These are phyloP conservation scores for Aspergillus sp. DNA, from an alignment of 2,329 filamentous ascomycete species.

Conservation along the genomic window DNA sequence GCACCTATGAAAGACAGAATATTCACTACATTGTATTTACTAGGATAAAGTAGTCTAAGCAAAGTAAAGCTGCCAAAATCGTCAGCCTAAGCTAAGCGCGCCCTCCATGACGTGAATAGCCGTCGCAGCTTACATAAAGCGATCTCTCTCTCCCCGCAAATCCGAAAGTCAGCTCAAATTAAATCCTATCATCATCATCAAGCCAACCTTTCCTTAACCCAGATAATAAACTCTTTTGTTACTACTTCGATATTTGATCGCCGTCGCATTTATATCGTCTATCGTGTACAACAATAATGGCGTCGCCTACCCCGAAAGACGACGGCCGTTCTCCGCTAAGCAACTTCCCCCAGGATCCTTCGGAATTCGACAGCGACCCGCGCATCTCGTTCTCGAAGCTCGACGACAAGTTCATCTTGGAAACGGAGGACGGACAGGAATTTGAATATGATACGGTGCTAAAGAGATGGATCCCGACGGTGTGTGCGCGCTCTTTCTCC, in stretches of 20 bases:
- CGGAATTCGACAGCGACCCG: slow-evolving; percentile 73
- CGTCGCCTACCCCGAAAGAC: slow-evolving; percentile 25
- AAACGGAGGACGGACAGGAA: slow-evolving; percentile 80
- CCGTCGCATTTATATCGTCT: background rate
- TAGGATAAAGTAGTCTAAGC: background rate
- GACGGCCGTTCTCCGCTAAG: slow-evolving; percentile 16
- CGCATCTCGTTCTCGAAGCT: slow-evolving; percentile 86
- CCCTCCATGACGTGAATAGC: background rate
- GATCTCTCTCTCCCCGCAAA: slow-evolving; percentile 1
- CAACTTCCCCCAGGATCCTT: slow-evolving; percentile 57
- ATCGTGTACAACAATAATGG: slow-evolving; percentile 20
- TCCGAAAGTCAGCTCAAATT: background rate
- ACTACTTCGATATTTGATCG: background rate
- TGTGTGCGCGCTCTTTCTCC: slow-evolving; percentile 40
- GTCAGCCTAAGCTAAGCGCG: background rate
- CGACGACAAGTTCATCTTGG: slow-evolving; percentile 78
- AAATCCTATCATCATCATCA: background rate
- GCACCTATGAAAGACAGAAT: background rate
- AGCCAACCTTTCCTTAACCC: background rate
- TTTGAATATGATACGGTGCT: slow-evolving; percentile 75
- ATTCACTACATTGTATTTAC: too few relatives aligned
- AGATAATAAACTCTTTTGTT: background rate
- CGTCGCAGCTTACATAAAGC: slow-evolving; percentile 9
- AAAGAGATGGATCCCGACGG: slow-evolving; percentile 74
- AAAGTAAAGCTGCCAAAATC: background rate